These are phyloP conservation scores for Murraya paniculata DNA, from an alignment of 345 rosid species.

Conservation along the genomic window DNA sequence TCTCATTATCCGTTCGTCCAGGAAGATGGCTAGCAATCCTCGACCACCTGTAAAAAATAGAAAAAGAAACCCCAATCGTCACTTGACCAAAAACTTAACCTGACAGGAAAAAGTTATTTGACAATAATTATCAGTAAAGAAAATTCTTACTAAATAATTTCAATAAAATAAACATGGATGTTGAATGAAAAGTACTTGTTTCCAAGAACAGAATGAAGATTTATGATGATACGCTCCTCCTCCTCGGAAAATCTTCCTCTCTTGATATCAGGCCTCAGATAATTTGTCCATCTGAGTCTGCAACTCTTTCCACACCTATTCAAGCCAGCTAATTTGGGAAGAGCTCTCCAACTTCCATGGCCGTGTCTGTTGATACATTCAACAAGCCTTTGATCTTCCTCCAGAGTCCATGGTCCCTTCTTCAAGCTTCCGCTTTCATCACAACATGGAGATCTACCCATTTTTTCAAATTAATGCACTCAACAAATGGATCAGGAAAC, in stretches of 20 bases:
- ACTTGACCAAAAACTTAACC: background rate
- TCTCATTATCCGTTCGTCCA: constrained; percentile 84
- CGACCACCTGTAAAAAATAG: constrained; percentile 61
- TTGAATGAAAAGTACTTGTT: constrained; percentile 54
- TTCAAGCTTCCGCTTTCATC: constrained; percentile 49
- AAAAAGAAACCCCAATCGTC: background rate
- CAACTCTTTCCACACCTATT: constrained; percentile 94
- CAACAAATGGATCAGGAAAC: background rate
- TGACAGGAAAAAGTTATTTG: background rate
- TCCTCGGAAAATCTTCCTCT: constrained; percentile 75
- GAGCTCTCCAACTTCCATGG: constrained; percentile 68
- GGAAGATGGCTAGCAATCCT: constrained; percentile 78
- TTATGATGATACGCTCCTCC: constrained; percentile 70
- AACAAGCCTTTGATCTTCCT: constrained; percentile 65
- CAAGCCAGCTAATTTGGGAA: constrained; percentile 72
- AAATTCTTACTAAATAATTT: background rate
- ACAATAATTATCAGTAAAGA: background rate
- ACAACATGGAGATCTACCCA: constrained; percentile 53
- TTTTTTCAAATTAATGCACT: constrained; percentile 4
- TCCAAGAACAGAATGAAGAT: constrained; percentile 68
- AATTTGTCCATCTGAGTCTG: constrained; percentile 86
- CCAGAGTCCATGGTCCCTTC: constrained; percentile 83
- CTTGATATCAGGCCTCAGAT: constrained; percentile 85
- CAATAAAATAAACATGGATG: background rate
- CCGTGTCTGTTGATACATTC: constrained; percentile 51